Base-by-base conservation (phyloP, 495 filamentous ascomycete genomes). In the Staphylotrichum longicolle region DNA sequence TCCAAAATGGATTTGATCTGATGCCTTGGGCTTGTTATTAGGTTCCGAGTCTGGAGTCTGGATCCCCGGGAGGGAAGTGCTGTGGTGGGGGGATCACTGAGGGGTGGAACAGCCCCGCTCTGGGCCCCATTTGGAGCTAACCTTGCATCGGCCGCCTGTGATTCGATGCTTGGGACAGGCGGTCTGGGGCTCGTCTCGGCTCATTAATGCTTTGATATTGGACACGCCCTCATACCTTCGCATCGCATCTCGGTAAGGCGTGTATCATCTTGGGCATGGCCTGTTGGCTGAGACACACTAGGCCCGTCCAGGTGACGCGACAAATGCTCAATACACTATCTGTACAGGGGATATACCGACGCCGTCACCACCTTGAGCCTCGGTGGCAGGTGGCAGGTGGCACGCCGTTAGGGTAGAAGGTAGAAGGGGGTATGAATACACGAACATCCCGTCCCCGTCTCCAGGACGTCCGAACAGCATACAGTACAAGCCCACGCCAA, bases 161-260 rank as follows among this genome's bases (percentile, higher is more conserved):
- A 68, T 70, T 72, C 69, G 69, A 65, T 57, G 57, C 53, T 40
- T 46, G 58, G n/a, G 52, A 60, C 49, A 66, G 54, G 68, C 68
- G 66, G 68, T 70, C 67, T 65, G 56, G 64, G 62, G 30, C 48
- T 64, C 40, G 67, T 68, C 65, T 68, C 67, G 63, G 60, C 59
- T 69, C 56, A 60, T 64, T 67, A 49, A 66, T 65, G 66, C 61
- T 66, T 27, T 54, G 27, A 53, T 47, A 61, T 61, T 61, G 33
- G 33, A 12, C 5, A 5, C 30, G 7, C 11, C 35, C 12, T 30
- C 9, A 3, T 5, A 20, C 30, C 32, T 6, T 30, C 46, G 27
- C 15, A 7, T 2, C 6, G 11, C 51, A 49, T 58, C 45, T 58
- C 56, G 44, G 56, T 49, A 35, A 35, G 35, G 33, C 45, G 48